phyloP scores from a whole-genome alignment of 2,329 filamentous ascomycete species.

The Rhynchosporium secalis region DNA sequence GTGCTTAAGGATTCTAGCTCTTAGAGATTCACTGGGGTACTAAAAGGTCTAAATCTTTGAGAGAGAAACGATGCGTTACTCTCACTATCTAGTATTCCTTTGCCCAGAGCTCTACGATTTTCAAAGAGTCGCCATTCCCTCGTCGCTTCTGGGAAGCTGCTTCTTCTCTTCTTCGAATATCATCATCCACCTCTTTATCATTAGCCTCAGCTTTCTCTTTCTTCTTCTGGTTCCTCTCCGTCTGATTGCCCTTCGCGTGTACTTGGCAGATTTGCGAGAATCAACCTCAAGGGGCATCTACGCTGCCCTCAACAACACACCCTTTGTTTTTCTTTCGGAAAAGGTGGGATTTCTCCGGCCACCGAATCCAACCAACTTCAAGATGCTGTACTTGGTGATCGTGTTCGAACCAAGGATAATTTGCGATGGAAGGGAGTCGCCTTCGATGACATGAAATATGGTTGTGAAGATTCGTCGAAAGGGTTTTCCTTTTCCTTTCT shows the following conservation, averaged over 20 bases:
- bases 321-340: conserved; percentile 22
- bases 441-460: conserved; percentile 23
- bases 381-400: conserved; percentile 19
- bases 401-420: conserved; percentile 24
- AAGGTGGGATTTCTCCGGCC: conserved; percentile 9
- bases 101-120: neutral
- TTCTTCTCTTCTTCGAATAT: conserved; percentile 17
- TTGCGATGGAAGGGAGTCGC: conserved; percentile 22
- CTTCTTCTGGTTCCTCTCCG: conserved; percentile 10
- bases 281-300: no score
- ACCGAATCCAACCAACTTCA: conserved; percentile 24
- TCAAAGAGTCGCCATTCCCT: neutral
- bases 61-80: no score
- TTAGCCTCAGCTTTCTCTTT: conserved; percentile 14
- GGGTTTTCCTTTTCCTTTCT: conserved; percentile 18
- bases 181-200: conserved; percentile 19
- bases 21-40: no score
- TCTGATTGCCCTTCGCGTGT: conserved; percentile 8
- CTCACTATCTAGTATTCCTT: neutral
- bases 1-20: no score
- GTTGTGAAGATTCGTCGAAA: conserved; percentile 27
- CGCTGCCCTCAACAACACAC: neutral
- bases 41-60: no score
- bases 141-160: conserved; percentile 3
- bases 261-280: neutral